phyloP scores from a whole-genome alignment of 345 rosid genomes.

The Sonneratia alba region DNA sequence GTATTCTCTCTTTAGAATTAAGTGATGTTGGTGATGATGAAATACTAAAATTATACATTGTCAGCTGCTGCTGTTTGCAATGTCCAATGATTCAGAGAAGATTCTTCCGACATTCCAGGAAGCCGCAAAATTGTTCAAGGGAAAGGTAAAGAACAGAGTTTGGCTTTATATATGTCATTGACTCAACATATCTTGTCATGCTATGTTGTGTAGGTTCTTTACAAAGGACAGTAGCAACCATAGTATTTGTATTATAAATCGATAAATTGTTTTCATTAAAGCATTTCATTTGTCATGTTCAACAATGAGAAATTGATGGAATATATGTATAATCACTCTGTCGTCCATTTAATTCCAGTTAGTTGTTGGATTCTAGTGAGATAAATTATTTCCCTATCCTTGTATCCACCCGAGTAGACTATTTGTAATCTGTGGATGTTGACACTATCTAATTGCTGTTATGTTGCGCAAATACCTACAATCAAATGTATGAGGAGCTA shows the following conservation, averaged over 20 bases:
- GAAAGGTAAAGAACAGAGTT: conserved; percentile 52
- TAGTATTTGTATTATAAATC: neutral
- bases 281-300: neutral
- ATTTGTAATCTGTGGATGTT: neutral
- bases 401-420: neutral
- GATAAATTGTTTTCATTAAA: neutral
- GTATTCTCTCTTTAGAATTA: neutral
- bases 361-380: neutral
- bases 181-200: neutral
- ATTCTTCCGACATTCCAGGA: conserved; percentile 56
- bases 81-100: conserved; percentile 59
- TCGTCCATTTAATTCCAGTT: neutral
- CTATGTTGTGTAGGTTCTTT: neutral
- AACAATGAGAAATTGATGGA: neutral
- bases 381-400: neutral
- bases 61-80: conserved; percentile 73
- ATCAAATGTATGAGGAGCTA: neutral
- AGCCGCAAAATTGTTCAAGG: conserved; percentile 81
- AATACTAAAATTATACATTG: conserved; percentile 11
- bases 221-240: neutral
- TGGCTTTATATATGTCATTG: neutral
- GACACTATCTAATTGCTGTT: neutral
- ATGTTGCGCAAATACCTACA: neutral
- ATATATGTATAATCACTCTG: neutral
- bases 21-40: neutral